Evolutionary conservation across 495 filamentous ascomycete genomes (phyloP).

Genomic region (Neurospora terricola): DNA sequence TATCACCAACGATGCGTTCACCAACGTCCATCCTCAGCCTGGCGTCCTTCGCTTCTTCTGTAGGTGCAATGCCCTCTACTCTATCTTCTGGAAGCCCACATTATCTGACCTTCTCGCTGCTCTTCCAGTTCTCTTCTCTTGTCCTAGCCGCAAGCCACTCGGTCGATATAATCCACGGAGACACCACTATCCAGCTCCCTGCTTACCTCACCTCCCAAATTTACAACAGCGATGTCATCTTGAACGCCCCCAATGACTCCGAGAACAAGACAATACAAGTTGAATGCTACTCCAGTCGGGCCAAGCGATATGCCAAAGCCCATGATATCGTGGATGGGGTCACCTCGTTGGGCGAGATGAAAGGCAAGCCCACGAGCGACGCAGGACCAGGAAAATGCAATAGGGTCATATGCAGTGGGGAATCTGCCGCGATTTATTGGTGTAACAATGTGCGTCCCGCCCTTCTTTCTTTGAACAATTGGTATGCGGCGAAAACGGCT

Average conservation of each 20-base stretch:
- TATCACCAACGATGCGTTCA: background rate
- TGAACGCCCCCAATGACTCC: background rate
- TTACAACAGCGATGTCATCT: background rate
- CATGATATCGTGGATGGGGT: accelerated
- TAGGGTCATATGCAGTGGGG: background rate
- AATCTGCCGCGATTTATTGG: background rate
- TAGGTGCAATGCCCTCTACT: background rate
- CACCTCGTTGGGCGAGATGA: background rate
- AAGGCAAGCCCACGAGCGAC: background rate
- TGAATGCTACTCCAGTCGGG: background rate
- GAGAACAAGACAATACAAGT: background rate
- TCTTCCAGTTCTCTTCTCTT: background rate
- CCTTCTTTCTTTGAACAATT: background rate
- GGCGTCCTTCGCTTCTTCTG: accelerated
- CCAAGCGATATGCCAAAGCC: background rate
- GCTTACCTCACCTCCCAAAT: background rate
- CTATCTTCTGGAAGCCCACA: background rate
- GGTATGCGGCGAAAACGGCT: background rate
- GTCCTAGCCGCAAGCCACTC: background rate
- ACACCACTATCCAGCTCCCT: accelerated
- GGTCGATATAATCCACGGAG: background rate
- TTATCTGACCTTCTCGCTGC: background rate
- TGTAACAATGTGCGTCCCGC: background rate
- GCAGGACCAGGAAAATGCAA: background rate
- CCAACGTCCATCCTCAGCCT: background rate